Conservation (phyloP, 1,139 yeast genomes). For the Blastobotrys indianensis region DNA sequence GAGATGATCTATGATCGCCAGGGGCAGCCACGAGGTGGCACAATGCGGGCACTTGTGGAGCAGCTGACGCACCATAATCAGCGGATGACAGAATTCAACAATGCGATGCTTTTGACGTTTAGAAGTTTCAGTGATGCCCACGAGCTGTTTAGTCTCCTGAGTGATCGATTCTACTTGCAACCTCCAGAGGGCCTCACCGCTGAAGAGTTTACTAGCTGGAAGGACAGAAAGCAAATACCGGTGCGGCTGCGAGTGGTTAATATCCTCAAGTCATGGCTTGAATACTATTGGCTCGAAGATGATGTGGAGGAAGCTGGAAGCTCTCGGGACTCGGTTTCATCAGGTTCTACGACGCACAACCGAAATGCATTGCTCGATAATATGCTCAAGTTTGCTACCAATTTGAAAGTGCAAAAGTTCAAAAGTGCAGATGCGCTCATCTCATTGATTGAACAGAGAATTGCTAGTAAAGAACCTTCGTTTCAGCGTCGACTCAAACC, state of each 20-base stretch:
- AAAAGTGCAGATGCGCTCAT: conserved; percentile 36
- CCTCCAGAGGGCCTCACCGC: conserved; percentile 87
- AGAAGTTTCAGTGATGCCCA: conserved; percentile 67
- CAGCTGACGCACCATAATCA: conserved; percentile 76
- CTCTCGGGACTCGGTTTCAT: conserved; percentile 9
- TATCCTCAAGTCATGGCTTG: conserved; percentile 64
- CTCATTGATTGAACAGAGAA: conserved; percentile 25
- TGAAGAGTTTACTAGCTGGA: conserved; percentile 81
- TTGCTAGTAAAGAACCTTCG: conserved; percentile 24
- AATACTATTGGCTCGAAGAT: conserved; percentile 71
- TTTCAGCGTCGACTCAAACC: conserved; percentile 22
- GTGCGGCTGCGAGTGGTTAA: conserved; percentile 65
- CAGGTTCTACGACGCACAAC: neutral
- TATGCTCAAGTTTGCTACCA: conserved; percentile 54
- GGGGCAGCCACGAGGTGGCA: conserved; percentile 80
- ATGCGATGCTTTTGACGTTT: conserved; percentile 69
- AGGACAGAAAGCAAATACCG: conserved; percentile 58
- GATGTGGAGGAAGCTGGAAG: conserved; percentile 37
- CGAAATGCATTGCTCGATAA: conserved; percentile 40
- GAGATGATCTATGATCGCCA: conserved; percentile 67
- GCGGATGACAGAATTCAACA: conserved; percentile 61
- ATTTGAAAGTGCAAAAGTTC: conserved; percentile 42
- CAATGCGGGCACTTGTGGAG: conserved; percentile 72
- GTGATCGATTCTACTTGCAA: conserved; percentile 60
- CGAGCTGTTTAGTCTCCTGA: conserved; percentile 57